Evolutionary conservation across 805 yeast genomes (phyloP).

Genomic region (Metschnikowia drakensbergensis): DNA sequence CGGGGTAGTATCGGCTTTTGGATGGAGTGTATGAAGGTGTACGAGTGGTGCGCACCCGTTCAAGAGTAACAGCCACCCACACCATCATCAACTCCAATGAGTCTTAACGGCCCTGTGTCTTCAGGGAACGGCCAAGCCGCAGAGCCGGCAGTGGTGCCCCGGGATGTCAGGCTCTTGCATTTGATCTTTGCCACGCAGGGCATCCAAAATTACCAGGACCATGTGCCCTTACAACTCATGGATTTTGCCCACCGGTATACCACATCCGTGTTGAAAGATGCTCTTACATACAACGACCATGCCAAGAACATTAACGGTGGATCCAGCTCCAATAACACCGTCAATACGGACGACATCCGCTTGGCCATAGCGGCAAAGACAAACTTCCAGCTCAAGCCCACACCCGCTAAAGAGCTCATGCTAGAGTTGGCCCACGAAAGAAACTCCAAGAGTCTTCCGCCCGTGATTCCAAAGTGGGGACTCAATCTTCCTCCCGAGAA

Average conservation of each 20-base stretch:
- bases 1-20: background rate
- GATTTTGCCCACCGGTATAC: conserved; percentile 94
- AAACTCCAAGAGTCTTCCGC: conserved; percentile 85
- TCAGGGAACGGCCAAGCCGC: conserved; percentile 10
- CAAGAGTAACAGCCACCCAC: background rate
- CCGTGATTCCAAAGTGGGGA: conserved; percentile 88
- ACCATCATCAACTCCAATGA: conserved; percentile 3
- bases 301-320: conserved; percentile 41
- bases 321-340: conserved; percentile 30
- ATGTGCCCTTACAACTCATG: conserved; percentile 92
- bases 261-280: conserved; percentile 81
- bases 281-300: conserved; percentile 84
- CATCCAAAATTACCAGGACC: conserved; percentile 87
- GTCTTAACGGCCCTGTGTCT: conserved; percentile 10
- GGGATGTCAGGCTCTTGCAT: conserved; percentile 89
- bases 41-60: background rate
- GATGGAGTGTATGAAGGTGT: background rate
- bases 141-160: conserved; percentile 48
- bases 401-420: conserved; percentile 87
- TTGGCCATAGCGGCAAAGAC: conserved; percentile 91
- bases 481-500: conserved; percentile 95
- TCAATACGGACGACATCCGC: conserved; percentile 86
- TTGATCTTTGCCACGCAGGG: conserved; percentile 91
- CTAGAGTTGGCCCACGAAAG: conserved; percentile 90
- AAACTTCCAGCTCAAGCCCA: conserved; percentile 93